Conservation (phyloP, 176 grass and related monocot species). For the Oryza officinalis region DNA sequence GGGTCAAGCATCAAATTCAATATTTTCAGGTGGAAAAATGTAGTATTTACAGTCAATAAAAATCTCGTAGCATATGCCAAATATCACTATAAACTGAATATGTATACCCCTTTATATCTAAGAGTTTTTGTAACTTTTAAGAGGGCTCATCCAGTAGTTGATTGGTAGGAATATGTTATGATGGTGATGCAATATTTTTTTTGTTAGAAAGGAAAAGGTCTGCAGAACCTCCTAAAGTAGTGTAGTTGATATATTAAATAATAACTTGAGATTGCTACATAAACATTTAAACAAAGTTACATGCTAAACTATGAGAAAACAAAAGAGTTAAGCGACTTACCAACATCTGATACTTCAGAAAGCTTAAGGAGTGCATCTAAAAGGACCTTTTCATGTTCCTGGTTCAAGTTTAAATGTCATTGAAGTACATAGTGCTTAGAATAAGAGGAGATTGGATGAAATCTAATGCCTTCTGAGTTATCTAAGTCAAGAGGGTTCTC, state of each 20-base stretch:
- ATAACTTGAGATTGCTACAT: background rate
- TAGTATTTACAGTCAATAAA: background rate
- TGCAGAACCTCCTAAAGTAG: background rate
- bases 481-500: slow-evolving; percentile 21
- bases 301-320: background rate
- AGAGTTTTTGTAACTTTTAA: background rate
- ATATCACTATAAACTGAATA: background rate
- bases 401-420: slow-evolving; percentile 33
- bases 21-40: background rate
- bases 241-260: background rate
- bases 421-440: slow-evolving; percentile 20
- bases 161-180: background rate
- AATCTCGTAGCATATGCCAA: background rate
- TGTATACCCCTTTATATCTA: no score
- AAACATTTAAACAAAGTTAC: background rate
- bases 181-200: background rate
- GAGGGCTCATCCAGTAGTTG: background rate
- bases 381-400: slow-evolving; percentile 68
- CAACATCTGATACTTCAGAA: slow-evolving; percentile 46
- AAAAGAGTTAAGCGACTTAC: slow-evolving; percentile 19
- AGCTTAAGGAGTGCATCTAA: slow-evolving; percentile 58
- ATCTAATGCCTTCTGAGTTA: background rate
- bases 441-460: slow-evolving; percentile 9
- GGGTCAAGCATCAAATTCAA: background rate
- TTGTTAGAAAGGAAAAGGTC: background rate